Evolutionary conservation across 2,329 filamentous ascomycete species (phyloP).

Genomic region (Pseudogymnoascus sp.): DNA sequence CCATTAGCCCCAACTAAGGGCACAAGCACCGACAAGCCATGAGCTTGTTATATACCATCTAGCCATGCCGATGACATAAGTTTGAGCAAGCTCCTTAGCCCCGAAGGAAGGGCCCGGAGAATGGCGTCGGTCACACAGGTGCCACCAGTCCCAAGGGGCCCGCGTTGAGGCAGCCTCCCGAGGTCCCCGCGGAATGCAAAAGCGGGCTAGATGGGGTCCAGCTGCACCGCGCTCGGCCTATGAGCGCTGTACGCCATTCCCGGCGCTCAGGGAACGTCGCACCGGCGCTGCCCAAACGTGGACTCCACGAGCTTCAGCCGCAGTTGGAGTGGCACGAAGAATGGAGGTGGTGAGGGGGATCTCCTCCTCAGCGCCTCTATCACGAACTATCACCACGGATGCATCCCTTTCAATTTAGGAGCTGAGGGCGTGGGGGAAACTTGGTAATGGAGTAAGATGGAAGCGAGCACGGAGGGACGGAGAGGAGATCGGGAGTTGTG

Average conservation of each 20-base stretch:
- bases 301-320: slow-evolving; percentile 4
- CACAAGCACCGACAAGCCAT: background rate
- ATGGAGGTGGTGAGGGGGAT: background rate
- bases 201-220: slow-evolving; percentile 5
- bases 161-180: slow-evolving; percentile 1
- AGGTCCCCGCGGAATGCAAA: slow-evolving; percentile 3
- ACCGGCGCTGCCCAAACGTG: slow-evolving; percentile 1
- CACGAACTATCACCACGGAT: background rate
- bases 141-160: slow-evolving; percentile 3
- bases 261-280: background rate
- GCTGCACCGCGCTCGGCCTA: background rate
- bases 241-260: background rate
- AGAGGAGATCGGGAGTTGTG: background rate
- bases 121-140: slow-evolving; percentile 1
- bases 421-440: background rate
- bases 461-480: slow-evolving; percentile 1
- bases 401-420: background rate
- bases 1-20: background rate
- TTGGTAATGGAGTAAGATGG: background rate
- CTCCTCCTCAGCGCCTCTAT: background rate
- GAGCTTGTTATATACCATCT: slow-evolving; percentile 6
- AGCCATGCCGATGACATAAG: background rate
- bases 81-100: background rate
- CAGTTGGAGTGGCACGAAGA: slow-evolving; percentile 1
- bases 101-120: slow-evolving; percentile 4